Base-by-base conservation (phyloP, 202 grass and related monocot genomes). In the Brachypodium distachyon region DNA sequence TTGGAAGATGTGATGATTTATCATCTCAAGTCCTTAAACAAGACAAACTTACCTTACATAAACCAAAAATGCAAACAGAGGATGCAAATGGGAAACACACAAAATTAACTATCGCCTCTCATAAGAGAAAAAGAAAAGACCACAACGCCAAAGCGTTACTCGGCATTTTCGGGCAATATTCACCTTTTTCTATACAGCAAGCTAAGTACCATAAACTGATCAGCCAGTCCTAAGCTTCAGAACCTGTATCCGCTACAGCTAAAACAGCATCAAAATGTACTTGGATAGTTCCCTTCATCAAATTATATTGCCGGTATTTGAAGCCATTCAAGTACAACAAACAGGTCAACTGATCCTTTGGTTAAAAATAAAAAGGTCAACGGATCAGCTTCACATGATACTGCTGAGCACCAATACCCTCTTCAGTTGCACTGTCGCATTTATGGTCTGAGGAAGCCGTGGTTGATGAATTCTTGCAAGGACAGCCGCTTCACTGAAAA, bases 381-480 rank as follows among this genome's bases (percentile, higher is more conserved):
- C 13, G 5, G 28, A 77, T 60, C 33, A 14, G 28, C 19, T 56
- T 63, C 32, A 34, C 59, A 67, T 80, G 49, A 37, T 12, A 73
- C 28, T 10, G 67, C 12, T 32, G 18, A 27, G n/a, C 1, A 4
- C 19, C 14, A 13, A 21, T 51, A 19, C 0, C 22, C 13, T 42
- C 32, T 21, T 31, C 36, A 9, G 29, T 9, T 34, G 56, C 27
- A 3, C 18, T 4, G 0, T 34, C 6, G 1, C 53, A 44, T 5
- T 16, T 76, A 72, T 6, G 55, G 9, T 19, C 57, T 1, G 50
- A 87, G 70, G 50, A 87, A 81, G 33, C 27, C 11, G 11, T 86
- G 77, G 77, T 62, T 22, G 3, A 81, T 38, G 54, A 86, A 78
- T 25, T 87, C 85, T 82, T 83, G 79, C 66, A 82, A 36, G 3